Conservation (phyloP, 2,329 filamentous ascomycete species). For the Calonectria pseudoturangicola region DNA sequence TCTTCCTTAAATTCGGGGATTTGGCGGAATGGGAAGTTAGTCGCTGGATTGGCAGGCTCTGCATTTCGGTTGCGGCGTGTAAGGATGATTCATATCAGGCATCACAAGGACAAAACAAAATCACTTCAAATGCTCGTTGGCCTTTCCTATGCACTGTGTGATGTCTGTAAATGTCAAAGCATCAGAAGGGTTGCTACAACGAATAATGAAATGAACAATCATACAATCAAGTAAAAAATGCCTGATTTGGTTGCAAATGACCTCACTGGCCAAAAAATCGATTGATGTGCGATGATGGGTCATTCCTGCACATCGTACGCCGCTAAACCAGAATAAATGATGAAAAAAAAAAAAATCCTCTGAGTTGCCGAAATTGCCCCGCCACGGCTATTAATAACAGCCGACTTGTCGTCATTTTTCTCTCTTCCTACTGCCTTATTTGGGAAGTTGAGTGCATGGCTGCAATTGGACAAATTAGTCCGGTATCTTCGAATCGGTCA, state of each 20-base stretch:
- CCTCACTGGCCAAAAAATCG: not conserved
- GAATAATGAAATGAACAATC: not conserved
- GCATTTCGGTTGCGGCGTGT: constrained; percentile 73
- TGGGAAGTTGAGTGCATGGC: not conserved
- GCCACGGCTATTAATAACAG: not conserved
- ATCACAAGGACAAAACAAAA: constrained; percentile 67
- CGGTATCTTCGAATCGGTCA: too few species aligned
- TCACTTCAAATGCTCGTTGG: constrained; percentile 54
- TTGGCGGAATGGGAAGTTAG: constrained; percentile 54
- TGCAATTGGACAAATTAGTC: not conserved
- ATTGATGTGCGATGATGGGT: not conserved
- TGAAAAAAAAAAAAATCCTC: not conserved
- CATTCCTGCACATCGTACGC: not conserved
- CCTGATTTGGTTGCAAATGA: not conserved
- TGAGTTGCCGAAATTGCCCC: not conserved
- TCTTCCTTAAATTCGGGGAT: constrained; percentile 49
- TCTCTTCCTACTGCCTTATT: not conserved
- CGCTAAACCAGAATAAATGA: not conserved
- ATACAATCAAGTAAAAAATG: not conserved
- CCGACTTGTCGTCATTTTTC: too few species aligned
- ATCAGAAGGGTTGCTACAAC: not conserved
- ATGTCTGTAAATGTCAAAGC: not conserved
- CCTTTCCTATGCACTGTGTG: constrained; percentile 27
- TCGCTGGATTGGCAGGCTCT: constrained; percentile 69
- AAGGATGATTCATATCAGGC: constrained; percentile 72